Evolutionary conservation across 192 early-diverging fungal species (phyloP), one percentile per base, ranked within the genome.

Genomic region (Coemansia sp.): DNA sequence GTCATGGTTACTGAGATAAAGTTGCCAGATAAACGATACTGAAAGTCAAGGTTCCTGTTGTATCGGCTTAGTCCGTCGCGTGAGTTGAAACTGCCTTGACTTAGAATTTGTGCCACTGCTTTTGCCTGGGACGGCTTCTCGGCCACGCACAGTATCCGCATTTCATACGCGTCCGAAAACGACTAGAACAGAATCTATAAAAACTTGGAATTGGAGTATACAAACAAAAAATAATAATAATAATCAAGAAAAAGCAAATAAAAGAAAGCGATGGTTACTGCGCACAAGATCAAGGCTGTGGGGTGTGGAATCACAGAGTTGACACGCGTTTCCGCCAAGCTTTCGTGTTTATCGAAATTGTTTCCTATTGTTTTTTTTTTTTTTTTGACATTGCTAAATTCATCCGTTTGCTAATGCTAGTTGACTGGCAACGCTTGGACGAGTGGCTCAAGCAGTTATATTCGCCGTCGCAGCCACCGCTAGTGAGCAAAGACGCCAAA

Each of bases 81-180:
- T 33, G 38, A 55, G 26, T 42, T 35, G 57, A 68, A 80, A n/a
- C 67, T 66, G 2, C 84, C 86, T 28, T 87, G 68, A 2, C 91
- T 88, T 6, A 98, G 86, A 43, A 96, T 90, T 37, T 78, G 71
- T 0, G 92, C 90, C n/a, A 98, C 86, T 19, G 88, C 81, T 71
- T 92, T 94, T 19, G 95, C 86, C 66, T 95, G 92, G 55, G 90
- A 91, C 58, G 93, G 93, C 79, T 98, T 98, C 71, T 98, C 97
- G 53, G 97, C 97, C 38, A 98, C 95, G 77, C 95, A 97, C n/a
- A 98, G 73, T 14, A 98, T 83, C 63, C 89, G 88, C 90, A 93
- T 91, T 67, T 53, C 61, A 53, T 23, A 23, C 52, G 26, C 49
- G 28, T 23, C 14, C 3, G 4, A 3, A 40, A 14, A 2, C 3